These are phyloP conservation scores for Mucor piriformis DNA, from an alignment of 371 early-diverging fungal genomes.

Conservation along the genomic window DNA sequence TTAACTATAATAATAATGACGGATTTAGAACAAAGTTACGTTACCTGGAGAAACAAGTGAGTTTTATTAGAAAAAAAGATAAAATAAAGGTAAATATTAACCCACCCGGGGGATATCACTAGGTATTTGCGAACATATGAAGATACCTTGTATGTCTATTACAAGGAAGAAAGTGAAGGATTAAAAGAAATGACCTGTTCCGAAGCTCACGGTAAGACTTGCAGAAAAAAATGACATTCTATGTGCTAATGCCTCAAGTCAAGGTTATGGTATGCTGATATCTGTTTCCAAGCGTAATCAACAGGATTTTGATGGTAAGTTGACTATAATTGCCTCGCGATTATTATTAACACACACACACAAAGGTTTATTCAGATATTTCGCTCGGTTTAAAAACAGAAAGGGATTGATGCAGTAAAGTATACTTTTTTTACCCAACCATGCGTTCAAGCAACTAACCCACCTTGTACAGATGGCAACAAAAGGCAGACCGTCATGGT, in stretches of 20 bases:
- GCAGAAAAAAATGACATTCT: not conserved
- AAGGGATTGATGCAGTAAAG: conserved; percentile 61
- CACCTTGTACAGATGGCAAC: conserved; percentile 53
- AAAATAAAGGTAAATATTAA: too few species aligned
- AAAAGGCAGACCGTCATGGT: conserved; percentile 38
- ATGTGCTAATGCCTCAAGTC: not conserved
- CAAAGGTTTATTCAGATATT: conserved; percentile 58
- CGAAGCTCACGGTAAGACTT: conserved; percentile 52
- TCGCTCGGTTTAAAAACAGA: conserved; percentile 52
- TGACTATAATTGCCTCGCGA: not conserved
- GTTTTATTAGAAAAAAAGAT: not conserved
- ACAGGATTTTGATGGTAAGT: conserved; percentile 64
- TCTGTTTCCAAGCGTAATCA: conserved; percentile 64
- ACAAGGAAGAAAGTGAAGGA: conserved; percentile 49
- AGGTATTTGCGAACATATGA: conserved; percentile 51
- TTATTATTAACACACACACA: conserved; percentile 5
- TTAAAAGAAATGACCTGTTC: conserved; percentile 50
- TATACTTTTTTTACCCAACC: not conserved
- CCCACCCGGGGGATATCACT: too few species aligned
- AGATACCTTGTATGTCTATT: conserved; percentile 50
- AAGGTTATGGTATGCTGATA: conserved; percentile 67
- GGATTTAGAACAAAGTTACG: conserved; percentile 36
- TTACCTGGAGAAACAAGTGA: conserved; percentile 41
- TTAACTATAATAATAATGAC: conserved; percentile 20
- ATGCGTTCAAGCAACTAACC: not conserved